These are phyloP conservation scores for Plasmodium gallinaceum DNA, from an alignment of 169 alveolate genomes.

Conservation along the genomic window DNA sequence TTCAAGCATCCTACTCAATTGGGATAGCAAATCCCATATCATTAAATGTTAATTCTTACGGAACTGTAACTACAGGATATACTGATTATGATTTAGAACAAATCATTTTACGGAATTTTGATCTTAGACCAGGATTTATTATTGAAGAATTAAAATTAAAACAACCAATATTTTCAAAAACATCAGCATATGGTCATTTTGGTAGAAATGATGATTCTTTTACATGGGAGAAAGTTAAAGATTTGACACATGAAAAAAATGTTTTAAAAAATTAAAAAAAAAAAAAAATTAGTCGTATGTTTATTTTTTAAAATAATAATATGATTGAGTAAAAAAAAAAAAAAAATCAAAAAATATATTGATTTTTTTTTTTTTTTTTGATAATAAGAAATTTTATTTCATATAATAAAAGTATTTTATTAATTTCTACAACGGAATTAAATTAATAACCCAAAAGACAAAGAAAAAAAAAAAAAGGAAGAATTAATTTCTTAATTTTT, in stretches of 20 bases:
- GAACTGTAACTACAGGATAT: conserved; percentile 92
- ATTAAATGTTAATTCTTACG: conserved; percentile 95
- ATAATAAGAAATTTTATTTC: background rate
- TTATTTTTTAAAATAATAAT: background rate
- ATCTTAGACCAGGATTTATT: conserved; percentile 97
- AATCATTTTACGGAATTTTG: conserved; percentile 94
- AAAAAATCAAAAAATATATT: too few species aligned
- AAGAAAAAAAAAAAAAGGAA: background rate
- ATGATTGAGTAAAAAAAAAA: background rate
- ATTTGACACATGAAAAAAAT: conserved; percentile 85
- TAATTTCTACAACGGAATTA: background rate
- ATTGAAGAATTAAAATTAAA: conserved; percentile 93
- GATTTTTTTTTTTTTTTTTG: too few species aligned
- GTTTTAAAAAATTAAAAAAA: conserved; percentile 42
- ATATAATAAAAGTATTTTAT: background rate
- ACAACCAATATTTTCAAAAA: conserved; percentile 92
- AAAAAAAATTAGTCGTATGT: background rate
- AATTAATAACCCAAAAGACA: background rate
- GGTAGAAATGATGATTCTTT: conserved; percentile 95
- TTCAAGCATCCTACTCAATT: conserved; percentile 98
- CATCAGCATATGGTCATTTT: conserved; percentile 98
- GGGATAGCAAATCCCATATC: conserved; percentile 98
- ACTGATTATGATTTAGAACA: conserved; percentile 93
- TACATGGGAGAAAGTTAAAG: conserved; percentile 95
- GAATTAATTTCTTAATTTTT: too few species aligned